A percentile compares a stretch with the other conserved stretches of the same genome.
Evolutionary conservation across 345 rosid genomes (phyloP).

Genomic region (Rhodomyrtus tomentosa): DNA sequence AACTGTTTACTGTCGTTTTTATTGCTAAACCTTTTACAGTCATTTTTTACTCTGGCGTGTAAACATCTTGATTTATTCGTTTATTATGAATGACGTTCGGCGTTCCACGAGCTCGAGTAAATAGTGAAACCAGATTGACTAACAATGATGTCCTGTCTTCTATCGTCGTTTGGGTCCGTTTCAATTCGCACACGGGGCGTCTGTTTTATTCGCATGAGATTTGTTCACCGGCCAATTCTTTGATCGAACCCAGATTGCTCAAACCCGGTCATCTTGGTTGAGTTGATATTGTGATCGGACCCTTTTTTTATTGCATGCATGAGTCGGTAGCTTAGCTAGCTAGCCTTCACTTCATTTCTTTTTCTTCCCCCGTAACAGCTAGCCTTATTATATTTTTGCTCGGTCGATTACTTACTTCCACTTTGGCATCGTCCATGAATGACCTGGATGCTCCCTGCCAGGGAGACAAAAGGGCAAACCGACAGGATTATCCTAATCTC

Average conservation of each 20-base stretch:
- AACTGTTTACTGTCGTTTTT: too few species aligned
- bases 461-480: neutral
- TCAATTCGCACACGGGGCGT: neutral
- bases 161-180: neutral
- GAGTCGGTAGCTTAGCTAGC: neutral
- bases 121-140: neutral
- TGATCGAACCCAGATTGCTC: neutral
- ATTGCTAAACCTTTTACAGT: too few species aligned
- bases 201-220: neutral
- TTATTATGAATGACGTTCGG: too few species aligned
- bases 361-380: neutral
- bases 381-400: neutral
- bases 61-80: too few species aligned
- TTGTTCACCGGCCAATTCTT: neutral
- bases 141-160: neutral
- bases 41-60: too few species aligned
- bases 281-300: neutral
- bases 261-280: neutral
- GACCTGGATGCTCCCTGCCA: neutral
- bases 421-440: neutral
- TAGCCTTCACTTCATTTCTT: neutral
- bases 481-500: neutral
- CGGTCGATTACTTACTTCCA: neutral
- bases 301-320: neutral
- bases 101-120: slow-evolving; percentile 40